phyloP scores from a whole-genome alignment of 768 basidiomycete genomes.

The Lactarius akahatsu region DNA sequence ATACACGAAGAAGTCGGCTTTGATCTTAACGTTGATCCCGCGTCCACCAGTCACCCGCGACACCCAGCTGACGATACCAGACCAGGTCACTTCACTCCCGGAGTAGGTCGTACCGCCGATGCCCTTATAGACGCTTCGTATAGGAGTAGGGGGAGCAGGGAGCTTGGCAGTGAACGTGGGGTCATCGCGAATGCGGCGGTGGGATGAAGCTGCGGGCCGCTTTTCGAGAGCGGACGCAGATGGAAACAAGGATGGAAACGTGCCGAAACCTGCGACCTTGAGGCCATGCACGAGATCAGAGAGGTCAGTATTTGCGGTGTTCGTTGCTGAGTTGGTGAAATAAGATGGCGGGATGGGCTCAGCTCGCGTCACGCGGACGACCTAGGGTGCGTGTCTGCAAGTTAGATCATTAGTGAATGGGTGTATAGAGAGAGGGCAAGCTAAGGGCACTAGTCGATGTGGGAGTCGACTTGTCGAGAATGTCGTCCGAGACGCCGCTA shows the following conservation, averaged over 20 bases:
- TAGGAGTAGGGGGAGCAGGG: too few species aligned
- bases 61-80: conserved; percentile 39
- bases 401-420: too few species aligned
- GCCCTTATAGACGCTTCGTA: too few species aligned
- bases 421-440: too few species aligned
- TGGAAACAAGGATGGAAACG: neutral
- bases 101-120: too few species aligned
- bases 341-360: conserved; percentile 35
- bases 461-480: too few species aligned
- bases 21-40: neutral
- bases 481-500: too few species aligned
- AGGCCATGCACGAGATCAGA: conserved; percentile 33
- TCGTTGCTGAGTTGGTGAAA: conserved; percentile 21
- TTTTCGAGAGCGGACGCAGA: conserved; percentile 38
- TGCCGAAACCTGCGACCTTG: neutral
- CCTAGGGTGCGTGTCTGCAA: too few species aligned
- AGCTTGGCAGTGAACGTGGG: conserved; percentile 34
- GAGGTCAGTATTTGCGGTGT: neutral
- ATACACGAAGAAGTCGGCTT: neutral
- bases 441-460: too few species aligned
- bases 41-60: conserved; percentile 30
- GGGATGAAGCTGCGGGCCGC: conserved; percentile 40
- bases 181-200: conserved; percentile 55
- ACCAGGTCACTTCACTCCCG: too few species aligned
- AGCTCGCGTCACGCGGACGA: too few species aligned